phyloP scores from a whole-genome alignment of 768 basidiomycete genomes.

The Melanogaster broomeanus region DNA sequence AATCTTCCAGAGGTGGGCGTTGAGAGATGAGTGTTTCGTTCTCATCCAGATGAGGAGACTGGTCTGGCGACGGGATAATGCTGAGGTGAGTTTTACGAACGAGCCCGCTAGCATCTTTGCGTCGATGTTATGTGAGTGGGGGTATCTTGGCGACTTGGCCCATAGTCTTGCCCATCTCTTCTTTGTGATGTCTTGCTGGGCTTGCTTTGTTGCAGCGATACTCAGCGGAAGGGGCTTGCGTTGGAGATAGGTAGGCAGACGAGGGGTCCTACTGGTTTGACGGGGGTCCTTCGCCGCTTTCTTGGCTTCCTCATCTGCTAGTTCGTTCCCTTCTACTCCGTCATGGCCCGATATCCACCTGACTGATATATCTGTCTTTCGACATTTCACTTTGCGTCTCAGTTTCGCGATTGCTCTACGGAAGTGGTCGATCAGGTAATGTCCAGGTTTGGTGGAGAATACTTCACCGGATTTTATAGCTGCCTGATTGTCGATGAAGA shows the following conservation, averaged over 20 bases:
- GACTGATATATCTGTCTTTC: background rate
- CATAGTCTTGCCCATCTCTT: background rate
- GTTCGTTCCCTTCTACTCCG: conserved; percentile 18
- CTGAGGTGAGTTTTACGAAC: background rate
- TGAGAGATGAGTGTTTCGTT: conserved; percentile 31
- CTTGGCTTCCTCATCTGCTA: conserved; percentile 24
- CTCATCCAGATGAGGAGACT: conserved; percentile 32
- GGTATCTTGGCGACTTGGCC: background rate
- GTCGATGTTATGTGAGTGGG: background rate
- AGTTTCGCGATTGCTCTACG: background rate
- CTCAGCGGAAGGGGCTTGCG: background rate
- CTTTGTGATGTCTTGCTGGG: background rate
- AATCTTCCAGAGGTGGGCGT: background rate
- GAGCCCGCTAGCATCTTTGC: background rate
- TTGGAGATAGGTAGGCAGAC: background rate
- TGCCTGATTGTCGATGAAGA: conserved; percentile 25
- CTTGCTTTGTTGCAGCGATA: background rate
- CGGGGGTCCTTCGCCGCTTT: conserved; percentile 2
- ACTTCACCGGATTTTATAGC: conserved; percentile 2
- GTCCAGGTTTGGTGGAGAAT: background rate
- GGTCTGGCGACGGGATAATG: conserved; percentile 11
- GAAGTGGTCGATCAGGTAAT: conserved; percentile 2
- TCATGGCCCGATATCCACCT: conserved; percentile 21
- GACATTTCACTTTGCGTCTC: background rate
- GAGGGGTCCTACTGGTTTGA: background rate